Base-by-base conservation (phyloP, 1,139 yeast species). In the Debaryomycetaceae sp. region DNA sequence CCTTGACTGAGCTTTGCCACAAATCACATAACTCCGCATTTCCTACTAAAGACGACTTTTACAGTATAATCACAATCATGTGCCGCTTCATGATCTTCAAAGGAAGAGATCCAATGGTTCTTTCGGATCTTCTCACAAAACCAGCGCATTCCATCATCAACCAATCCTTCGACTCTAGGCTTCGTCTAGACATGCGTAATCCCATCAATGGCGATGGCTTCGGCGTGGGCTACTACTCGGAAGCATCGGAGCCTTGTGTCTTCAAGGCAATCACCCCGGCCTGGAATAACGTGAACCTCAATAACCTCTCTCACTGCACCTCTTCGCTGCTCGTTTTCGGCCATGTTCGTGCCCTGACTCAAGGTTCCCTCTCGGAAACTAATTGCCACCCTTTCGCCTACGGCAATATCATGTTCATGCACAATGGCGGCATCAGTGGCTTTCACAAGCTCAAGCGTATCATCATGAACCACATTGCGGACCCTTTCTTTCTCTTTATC, bases 171-270 rank as follows among this genome's bases (percentile, higher is more conserved):
- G 98, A 90, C 50, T 78, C 93, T 20, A 55, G 98, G 30, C 65
- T 90, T 26, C 68, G 98, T 30, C 64, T 90, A 25, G 98, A 90
- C 47, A 77, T 77, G 63, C 67, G 77, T 39, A 74, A 94, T 32
- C 97, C 98, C 4, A 85, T 90, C 40, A 90, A 90, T 49, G 98
- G 98, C 25, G 98, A 90, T 53, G 98, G 98, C 2, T 90, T 90
- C 51, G 98, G 98, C 1, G 93, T 90, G 6, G 97, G 97, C 1
- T 90, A 90, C 56, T 90, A 90, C 48, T 68, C 82, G 2, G 59
- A 77, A 5, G 34, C 31, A 21, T 7, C 6, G 13, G 16, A 32
- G 14, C 90, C 92, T 15, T 82, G 93, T 47, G 69, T 86, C 3
- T 90, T 82, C 59, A 79, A 85, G 44, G 96, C 97, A 13, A 87